Base-by-base conservation (phyloP, 306 rosid genomes). In the Lathyrus oleraceus region DNA sequence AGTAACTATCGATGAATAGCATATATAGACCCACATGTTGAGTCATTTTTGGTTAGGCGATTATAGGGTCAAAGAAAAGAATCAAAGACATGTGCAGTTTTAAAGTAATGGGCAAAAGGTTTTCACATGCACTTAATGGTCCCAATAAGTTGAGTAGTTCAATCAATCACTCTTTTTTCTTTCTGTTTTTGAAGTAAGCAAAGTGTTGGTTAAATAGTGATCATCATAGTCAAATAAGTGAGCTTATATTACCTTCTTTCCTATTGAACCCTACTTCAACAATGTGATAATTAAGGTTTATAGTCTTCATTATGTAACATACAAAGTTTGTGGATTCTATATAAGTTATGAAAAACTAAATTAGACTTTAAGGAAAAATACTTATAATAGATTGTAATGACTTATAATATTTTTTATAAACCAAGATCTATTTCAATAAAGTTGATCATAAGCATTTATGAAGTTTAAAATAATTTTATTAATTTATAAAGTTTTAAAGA, bases 131-230 rank as follows among this genome's bases (percentile, higher is more conserved):
- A 49, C 54, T 69, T 20, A 49, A 49, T 49, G 79, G 85, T 78
- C 83, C 88, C 59, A 70, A 5, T 15, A 32, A 30, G 66, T 63
- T 67, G 73, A 71, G 79, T 72, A 56, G 81, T 72, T 67, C 76
- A 62, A 71, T 69, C 43, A 81, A 81, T 76, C 81, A 69, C 71
- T 61, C 15, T 11, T 63, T 20, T 23, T 40, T 40, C 30, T 20
- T 21, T 36, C 21, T 48, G 61, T 72, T 70, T 74, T 61, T 76
- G 69, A 76, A 49, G 72, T 52, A 43, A 52, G 61, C 52, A 65
- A 65, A 61, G 54, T 61, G 1, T 25, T 6, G 62, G 17, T 57
- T 56, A 27, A 2, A 27, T 7, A 57, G 38, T 57, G 17, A 13
- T 56, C 38, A 56, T 25, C 19, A 57, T 57, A 8, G 81, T 84